A percentile compares a stretch with the other conserved stretches of the same genome.
Evolutionary conservation across 1,139 yeast species (phyloP).

Genomic region (Debaryomyces fabryi): DNA sequence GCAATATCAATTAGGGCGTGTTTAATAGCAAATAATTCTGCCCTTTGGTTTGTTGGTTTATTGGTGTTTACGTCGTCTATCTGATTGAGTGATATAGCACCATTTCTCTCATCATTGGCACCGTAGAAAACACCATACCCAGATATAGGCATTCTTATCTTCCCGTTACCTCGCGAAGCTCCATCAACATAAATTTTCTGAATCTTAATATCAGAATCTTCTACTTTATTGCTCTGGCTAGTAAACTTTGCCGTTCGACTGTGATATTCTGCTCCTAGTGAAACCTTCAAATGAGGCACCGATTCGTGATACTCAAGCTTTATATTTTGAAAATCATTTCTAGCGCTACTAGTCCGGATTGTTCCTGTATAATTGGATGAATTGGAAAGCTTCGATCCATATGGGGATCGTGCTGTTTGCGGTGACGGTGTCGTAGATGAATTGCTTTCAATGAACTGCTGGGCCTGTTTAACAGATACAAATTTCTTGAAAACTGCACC

Average conservation of each 20-base stretch:
- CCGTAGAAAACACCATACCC: conserved; percentile 83
- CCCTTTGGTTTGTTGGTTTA: conserved; percentile 75
- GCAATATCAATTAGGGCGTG: conserved; percentile 53
- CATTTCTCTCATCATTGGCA: conserved; percentile 52
- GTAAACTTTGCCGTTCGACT: conserved; percentile 2
- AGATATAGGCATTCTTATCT: conserved; percentile 41
- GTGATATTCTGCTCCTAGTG: conserved; percentile 4
- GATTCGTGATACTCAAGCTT: conserved; percentile 1
- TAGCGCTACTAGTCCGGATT: background rate
- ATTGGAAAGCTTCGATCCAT: background rate
- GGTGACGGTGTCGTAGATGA: background rate
- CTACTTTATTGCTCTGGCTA: background rate
- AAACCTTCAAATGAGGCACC: background rate
- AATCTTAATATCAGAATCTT: background rate
- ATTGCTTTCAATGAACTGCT: conserved; percentile 10
- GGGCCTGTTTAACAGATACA: conserved; percentile 21
- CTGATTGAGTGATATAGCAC: conserved; percentile 48
- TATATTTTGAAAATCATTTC: background rate
- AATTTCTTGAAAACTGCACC: conserved; percentile 64
- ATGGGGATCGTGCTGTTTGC: background rate
- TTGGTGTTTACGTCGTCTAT: conserved; percentile 18
- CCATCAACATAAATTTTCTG: conserved; percentile 67
- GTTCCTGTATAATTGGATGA: background rate
- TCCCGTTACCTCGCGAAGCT: conserved; percentile 61
- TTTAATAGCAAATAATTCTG: conserved; percentile 70